These are phyloP conservation scores for Solanum piurae DNA, from an alignment of 257 asterid species.

Conservation along the genomic window DNA sequence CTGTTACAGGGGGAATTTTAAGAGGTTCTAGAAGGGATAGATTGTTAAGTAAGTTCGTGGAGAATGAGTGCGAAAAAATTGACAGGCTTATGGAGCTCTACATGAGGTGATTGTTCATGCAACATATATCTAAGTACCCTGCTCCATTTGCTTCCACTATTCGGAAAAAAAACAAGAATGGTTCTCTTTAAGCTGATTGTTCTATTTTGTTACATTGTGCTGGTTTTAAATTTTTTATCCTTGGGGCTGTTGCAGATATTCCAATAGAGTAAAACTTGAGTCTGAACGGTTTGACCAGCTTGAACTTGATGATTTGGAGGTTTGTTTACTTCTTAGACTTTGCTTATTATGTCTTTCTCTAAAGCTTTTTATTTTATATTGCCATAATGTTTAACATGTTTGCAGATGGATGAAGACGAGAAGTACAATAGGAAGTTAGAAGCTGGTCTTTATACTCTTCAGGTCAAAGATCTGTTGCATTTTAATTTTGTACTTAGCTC, in stretches of 20 bases:
- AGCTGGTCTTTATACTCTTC: conserved; percentile 87
- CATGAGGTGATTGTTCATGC: conserved; percentile 48
- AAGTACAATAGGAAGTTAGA: conserved; percentile 74
- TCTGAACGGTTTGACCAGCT: conserved; percentile 48
- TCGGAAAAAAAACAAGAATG: not conserved
- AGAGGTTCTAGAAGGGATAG: conserved; percentile 98
- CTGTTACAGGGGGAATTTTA: conserved; percentile 64
- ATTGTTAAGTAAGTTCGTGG: conserved; percentile 84
- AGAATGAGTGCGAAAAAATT: conserved; percentile 91
- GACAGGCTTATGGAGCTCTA: conserved; percentile 96
- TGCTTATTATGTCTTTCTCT: not conserved
- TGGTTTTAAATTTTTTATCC: not conserved
- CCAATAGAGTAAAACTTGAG: conserved; percentile 78
- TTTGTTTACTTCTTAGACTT: conserved; percentile 6
- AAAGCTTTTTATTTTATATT: not conserved
- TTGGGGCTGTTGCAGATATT: conserved; percentile 40
- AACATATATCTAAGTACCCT: not conserved
- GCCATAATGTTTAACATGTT: not conserved
- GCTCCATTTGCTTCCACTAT: not conserved
- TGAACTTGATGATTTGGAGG: conserved; percentile 88
- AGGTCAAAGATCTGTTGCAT: conserved; percentile 26
- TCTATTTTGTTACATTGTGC: not conserved
- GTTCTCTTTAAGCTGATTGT: not conserved
- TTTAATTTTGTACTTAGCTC: not conserved
- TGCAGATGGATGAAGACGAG: conserved; percentile 92